These are phyloP conservation scores for Scleromitrula shiraiana DNA, from an alignment of 2,329 filamentous ascomycete species.

Conservation along the genomic window DNA sequence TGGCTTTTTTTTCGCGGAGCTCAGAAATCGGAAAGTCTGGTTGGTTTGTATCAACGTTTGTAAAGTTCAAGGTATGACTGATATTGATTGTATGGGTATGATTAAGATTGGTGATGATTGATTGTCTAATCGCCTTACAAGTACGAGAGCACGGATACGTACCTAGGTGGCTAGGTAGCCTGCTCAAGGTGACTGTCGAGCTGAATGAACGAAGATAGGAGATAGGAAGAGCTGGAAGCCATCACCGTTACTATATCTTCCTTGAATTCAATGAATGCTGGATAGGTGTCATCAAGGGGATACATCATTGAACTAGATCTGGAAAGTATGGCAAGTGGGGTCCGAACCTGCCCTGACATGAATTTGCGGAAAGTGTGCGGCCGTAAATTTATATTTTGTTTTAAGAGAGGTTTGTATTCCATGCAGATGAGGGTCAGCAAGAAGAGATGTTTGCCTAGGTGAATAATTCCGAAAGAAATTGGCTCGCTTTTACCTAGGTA, in stretches of 20 bases:
- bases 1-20: constrained; percentile 6
- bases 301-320: background rate
- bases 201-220: background rate
- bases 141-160: background rate
- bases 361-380: constrained; percentile 2
- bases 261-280: background rate
- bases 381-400: background rate
- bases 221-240: background rate
- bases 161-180: too few relatives aligned
- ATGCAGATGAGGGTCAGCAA: too few relatives aligned
- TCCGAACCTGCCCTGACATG: constrained; percentile 2
- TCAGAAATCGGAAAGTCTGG: constrained; percentile 5
- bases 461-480: too few relatives aligned
- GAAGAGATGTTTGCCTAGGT: too few relatives aligned
- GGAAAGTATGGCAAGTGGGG: constrained; percentile 2
- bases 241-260: too few relatives aligned
- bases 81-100: too few relatives aligned
- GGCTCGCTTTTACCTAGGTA: background rate
- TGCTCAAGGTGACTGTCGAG: background rate
- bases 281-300: background rate
- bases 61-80: background rate
- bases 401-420: too few relatives aligned
- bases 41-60: background rate
- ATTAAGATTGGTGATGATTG: background rate
- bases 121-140: background rate